Evolutionary conservation across 2,329 filamentous ascomycete genomes (phyloP).

Genomic region (Calonectria fujianensis): DNA sequence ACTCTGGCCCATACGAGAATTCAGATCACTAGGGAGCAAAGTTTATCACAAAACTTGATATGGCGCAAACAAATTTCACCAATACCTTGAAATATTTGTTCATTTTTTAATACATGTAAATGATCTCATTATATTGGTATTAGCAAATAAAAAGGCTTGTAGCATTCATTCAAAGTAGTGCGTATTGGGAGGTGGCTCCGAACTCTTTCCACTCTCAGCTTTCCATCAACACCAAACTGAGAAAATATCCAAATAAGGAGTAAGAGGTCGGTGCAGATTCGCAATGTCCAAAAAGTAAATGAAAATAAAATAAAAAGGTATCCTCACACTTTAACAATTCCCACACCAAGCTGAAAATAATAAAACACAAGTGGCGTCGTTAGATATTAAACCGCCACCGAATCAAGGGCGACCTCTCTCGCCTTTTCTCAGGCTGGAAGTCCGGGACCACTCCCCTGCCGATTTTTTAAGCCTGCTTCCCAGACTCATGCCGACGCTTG

Average conservation of each 20-base stretch:
- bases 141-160: not conserved
- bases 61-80: not conserved
- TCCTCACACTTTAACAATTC: constrained; percentile 20
- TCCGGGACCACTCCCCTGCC: constrained; percentile 68
- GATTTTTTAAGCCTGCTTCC: constrained; percentile 69
- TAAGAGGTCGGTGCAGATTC: not conserved
- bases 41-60: not conserved
- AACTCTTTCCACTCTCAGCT: not conserved
- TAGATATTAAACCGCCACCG: constrained; percentile 16
- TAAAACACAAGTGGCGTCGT: not conserved
- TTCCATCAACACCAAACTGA: not conserved
- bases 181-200: not conserved
- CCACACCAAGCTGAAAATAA: constrained; percentile 29
- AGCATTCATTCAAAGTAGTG: not conserved
- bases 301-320: constrained; percentile 6
- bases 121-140: not conserved
- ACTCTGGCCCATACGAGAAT: too few species aligned
- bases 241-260: not conserved
- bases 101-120: not conserved
- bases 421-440: constrained; percentile 63
- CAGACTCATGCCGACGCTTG: constrained; percentile 68
- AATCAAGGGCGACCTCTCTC: constrained; percentile 50
- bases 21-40: not conserved
- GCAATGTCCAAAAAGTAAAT: not conserved
- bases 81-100: not conserved